phyloP scores from a whole-genome alignment of 2,329 filamentous ascomycete species.

The Didymella segeticola region DNA sequence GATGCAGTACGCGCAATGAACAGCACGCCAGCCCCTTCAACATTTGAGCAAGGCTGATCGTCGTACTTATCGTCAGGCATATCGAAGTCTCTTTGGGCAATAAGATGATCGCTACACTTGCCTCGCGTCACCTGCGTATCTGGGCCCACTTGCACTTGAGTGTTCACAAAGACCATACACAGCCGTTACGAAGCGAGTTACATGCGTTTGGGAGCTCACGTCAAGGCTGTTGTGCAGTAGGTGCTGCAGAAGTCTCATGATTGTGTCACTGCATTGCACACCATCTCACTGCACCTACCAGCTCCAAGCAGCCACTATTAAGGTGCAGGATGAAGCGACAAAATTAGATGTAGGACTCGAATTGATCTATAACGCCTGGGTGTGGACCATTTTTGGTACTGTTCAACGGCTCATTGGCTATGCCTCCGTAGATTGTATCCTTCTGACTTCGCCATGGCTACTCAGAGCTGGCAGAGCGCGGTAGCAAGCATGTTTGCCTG shows the following conservation, averaged over 20 bases:
- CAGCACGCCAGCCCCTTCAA: conserved; percentile 1
- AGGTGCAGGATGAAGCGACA: no score
- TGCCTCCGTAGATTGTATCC: no score
- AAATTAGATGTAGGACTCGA: no score
- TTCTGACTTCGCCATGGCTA: no score
- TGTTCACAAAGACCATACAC: not conserved
- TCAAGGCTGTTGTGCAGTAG: not conserved
- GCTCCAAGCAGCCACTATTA: no score
- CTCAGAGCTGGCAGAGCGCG: no score
- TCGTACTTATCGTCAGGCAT: conserved; percentile 1
- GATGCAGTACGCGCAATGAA: conserved; percentile 17
- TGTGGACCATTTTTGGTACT: no score
- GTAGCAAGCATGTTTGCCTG: not conserved
- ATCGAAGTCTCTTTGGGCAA: not conserved
- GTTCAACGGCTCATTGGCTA: no score
- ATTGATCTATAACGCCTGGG: no score
- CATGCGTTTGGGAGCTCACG: not conserved
- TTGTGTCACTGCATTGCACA: not conserved
- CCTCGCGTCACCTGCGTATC: conserved; percentile 7
- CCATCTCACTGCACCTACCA: no score
- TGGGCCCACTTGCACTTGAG: not conserved
- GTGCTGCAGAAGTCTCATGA: not conserved
- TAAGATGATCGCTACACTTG: conserved; percentile 1
- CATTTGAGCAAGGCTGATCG: conserved; percentile 10
- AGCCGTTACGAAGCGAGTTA: conserved; percentile 1